Percentiles rank a stretch among this genome's conserved stretches.
Evolutionary conservation across 768 basidiomycete genomes (phyloP).

Genomic region (Boletellus sp.): DNA sequence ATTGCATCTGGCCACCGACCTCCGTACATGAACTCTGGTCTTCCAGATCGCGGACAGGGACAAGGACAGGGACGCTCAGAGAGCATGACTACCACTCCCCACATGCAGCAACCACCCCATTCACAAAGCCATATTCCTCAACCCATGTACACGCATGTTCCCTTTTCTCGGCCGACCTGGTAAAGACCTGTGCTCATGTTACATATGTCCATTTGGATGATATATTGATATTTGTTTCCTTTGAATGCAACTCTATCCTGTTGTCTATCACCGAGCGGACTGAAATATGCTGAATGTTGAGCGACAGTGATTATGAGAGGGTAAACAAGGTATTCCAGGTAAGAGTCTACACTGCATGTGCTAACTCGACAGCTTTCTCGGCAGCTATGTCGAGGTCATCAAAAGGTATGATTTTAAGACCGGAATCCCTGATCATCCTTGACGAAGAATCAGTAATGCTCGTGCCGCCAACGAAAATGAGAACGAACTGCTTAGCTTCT

Average conservation of each 20-base stretch:
- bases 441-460: constrained; percentile 3
- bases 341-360: constrained; percentile 36
- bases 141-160: constrained; percentile 28
- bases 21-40: constrained; percentile 45
- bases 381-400: constrained; percentile 93
- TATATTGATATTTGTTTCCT: constrained; percentile 32
- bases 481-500: constrained; percentile 88
- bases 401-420: constrained; percentile 89
- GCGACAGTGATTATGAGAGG: constrained; percentile 12
- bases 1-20: constrained; percentile 31
- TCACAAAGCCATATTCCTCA: constrained; percentile 27
- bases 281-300: background rate
- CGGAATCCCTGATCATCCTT: constrained; percentile 92
- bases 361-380: constrained; percentile 70
- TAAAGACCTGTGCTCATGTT: constrained; percentile 19
- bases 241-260: constrained; percentile 24
- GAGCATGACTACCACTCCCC: constrained; percentile 37
- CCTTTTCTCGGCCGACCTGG: constrained; percentile 31
- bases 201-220: constrained; percentile 22
- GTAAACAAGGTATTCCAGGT: constrained; percentile 18
- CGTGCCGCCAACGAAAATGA: background rate
- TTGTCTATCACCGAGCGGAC: constrained; percentile 2
- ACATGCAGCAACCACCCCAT: constrained; percentile 37
- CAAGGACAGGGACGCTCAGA: constrained; percentile 43
- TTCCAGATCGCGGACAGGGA: constrained; percentile 44